Evolutionary conservation across 257 asterid genomes (phyloP).

Genomic region (Nicotiana noctiflora): DNA sequence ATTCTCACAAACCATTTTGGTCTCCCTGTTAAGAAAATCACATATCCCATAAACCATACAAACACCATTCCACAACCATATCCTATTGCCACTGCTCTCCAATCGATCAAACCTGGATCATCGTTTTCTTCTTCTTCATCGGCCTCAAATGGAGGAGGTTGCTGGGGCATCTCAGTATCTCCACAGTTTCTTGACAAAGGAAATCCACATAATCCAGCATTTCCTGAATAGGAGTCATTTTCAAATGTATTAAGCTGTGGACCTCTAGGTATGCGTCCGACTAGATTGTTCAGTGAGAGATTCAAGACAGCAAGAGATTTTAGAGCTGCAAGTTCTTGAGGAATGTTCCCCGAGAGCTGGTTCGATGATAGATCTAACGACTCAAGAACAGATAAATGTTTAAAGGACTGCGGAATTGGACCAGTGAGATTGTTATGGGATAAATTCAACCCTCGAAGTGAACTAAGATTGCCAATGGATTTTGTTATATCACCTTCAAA

Average conservation of each 20-base stretch:
- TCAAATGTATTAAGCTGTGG: slow-evolving; percentile 10
- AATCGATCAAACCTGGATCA: background rate
- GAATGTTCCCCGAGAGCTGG: background rate
- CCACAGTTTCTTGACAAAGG: slow-evolving; percentile 13
- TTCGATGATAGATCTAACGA: background rate
- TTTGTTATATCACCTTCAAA: slow-evolving; percentile 2
- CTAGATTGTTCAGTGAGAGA: slow-evolving; percentile 9
- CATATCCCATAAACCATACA: slow-evolving; percentile 12
- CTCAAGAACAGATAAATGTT: slow-evolving; percentile 3
- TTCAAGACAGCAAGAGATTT: slow-evolving; percentile 4
- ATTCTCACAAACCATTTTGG: slow-evolving; percentile 15
- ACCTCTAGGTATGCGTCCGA: slow-evolving; percentile 10
- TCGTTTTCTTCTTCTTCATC: background rate
- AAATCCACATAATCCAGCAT: slow-evolving; percentile 8
- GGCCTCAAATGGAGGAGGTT: background rate
- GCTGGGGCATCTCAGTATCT: background rate
- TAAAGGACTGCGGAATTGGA: slow-evolving; percentile 2
- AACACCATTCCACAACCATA: slow-evolving; percentile 18
- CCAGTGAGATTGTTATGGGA: background rate
- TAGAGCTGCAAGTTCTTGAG: background rate
- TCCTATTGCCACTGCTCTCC: slow-evolving; percentile 23
- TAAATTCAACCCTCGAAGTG: slow-evolving; percentile 1
- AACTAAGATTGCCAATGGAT: slow-evolving; percentile 3
- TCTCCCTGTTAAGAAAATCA: slow-evolving; percentile 17
- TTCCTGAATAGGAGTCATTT: slow-evolving; percentile 9